These are phyloP conservation scores for Gracilaria domingensis DNA, from an alignment of 23 red algal species.

Conservation along the genomic window DNA sequence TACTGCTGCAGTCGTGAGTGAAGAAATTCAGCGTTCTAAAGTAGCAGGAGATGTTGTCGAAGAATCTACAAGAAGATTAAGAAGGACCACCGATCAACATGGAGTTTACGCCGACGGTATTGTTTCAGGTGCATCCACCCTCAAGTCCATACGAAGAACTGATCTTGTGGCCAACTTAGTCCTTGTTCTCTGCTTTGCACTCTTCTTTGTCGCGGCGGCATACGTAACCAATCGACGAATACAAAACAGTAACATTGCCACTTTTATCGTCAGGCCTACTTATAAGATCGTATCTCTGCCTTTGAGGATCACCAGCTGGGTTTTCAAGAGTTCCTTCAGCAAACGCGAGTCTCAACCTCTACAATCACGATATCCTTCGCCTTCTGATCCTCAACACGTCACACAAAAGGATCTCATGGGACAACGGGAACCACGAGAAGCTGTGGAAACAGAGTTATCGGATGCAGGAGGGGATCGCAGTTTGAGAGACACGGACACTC, in stretches of 20 bases:
- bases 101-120: conserved; percentile 28
- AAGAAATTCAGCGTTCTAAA: conserved; percentile 45
- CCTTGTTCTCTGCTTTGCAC: conserved; percentile 46
- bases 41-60: conserved; percentile 59
- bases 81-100: conserved; percentile 57
- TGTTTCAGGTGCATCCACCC: conserved; percentile 25
- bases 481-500: not conserved
- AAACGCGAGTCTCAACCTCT: not conserved
- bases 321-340: conserved; percentile 3
- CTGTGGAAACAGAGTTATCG: not conserved
- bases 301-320: conserved; percentile 13
- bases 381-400: not conserved
- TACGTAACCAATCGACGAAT: conserved; percentile 45
- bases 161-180: conserved; percentile 52
- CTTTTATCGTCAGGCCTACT: conserved; percentile 56
- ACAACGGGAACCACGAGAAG: not conserved
- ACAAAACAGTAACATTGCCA: conserved; percentile 24
- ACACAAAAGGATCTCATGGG: not conserved
- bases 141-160: conserved; percentile 27
- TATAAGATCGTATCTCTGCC: conserved; percentile 27
- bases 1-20: conserved; percentile 45
- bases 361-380: not conserved
- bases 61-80: conserved; percentile 43
- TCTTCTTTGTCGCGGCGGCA: conserved; percentile 64
- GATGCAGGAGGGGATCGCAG: not conserved